Percentiles rank a stretch among this genome's conserved stretches.
These are phyloP conservation scores for Lichtheimia ornata DNA, from an alignment of 371 early-diverging fungal genomes.

Conservation along the genomic window DNA sequence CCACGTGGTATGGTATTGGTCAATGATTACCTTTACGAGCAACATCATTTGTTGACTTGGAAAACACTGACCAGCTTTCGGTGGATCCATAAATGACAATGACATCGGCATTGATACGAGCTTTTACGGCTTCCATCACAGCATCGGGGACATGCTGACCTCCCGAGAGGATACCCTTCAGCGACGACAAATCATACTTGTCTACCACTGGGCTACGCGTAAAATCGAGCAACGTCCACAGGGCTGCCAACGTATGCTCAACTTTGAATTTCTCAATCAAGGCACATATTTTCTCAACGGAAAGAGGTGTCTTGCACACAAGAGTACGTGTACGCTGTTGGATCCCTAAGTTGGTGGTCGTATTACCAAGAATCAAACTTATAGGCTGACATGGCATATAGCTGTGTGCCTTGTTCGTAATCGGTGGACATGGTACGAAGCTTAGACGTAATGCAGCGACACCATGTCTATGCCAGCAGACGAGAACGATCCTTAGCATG, in stretches of 20 bases:
- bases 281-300: background rate
- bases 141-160: background rate
- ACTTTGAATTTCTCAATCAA: background rate
- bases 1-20: background rate
- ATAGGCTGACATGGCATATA: background rate
- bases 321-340: background rate
- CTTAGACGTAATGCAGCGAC: background rate
- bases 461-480: background rate
- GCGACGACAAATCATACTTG: background rate
- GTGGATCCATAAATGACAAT: background rate
- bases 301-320: background rate
- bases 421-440: background rate
- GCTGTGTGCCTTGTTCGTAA: background rate
- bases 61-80: background rate
- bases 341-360: background rate
- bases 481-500: background rate
- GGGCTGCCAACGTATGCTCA: background rate
- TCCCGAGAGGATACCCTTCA: background rate
- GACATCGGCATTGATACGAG: background rate
- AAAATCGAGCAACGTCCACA: too few relatives aligned
- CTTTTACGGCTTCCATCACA: background rate
- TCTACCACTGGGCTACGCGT: background rate
- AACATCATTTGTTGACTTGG: too few relatives aligned
- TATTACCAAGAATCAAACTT: background rate
- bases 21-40: too few relatives aligned